These are phyloP conservation scores for Boletellus emodensis DNA, from an alignment of 768 basidiomycete genomes.

Conservation along the genomic window DNA sequence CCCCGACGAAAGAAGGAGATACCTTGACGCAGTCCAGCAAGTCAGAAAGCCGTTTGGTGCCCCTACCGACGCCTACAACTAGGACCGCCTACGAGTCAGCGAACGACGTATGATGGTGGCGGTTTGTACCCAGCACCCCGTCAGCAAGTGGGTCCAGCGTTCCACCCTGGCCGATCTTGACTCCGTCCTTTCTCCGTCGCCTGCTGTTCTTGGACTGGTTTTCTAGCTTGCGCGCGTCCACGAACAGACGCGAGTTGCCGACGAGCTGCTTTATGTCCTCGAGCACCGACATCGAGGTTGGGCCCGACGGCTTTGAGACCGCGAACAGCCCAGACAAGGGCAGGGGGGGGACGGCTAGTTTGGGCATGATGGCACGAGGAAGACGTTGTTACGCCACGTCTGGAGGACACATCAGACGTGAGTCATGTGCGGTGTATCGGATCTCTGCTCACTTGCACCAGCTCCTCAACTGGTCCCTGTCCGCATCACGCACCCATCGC, in stretches of 20 bases:
- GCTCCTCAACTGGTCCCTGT: too few relatives aligned
- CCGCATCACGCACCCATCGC: too few relatives aligned
- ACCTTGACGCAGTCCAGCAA: slow-evolving; percentile 93
- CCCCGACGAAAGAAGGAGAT: slow-evolving; percentile 1
- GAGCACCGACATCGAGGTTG: slow-evolving; percentile 87
- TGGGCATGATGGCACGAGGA: slow-evolving; percentile 54
- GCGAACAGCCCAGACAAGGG: slow-evolving; percentile 85
- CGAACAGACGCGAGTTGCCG: slow-evolving; percentile 72
- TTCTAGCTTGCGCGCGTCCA: slow-evolving; percentile 53
- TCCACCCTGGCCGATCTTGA: slow-evolving; percentile 91
- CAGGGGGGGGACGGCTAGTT: slow-evolving; percentile 45
- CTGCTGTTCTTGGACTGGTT: slow-evolving; percentile 41
- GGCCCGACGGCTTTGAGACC: slow-evolving; percentile 87
- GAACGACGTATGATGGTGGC: background rate
- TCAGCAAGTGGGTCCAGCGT: slow-evolving; percentile 96
- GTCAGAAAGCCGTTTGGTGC: slow-evolving; percentile 78
- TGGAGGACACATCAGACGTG: background rate
- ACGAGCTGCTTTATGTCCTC: slow-evolving; percentile 83
- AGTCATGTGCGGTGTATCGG: background rate
- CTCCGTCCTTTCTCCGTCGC: slow-evolving; percentile 36
- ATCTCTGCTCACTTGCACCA: background rate
- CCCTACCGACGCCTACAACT: slow-evolving; percentile 90
- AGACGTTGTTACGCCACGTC: background rate
- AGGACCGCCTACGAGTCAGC: background rate
- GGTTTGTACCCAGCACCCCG: slow-evolving; percentile 76